Percentiles rank a stretch among this genome's conserved stretches.
Evolutionary conservation across 352 stramenopile species (phyloP).

Genomic region (Globisporangium recalcitrans): DNA sequence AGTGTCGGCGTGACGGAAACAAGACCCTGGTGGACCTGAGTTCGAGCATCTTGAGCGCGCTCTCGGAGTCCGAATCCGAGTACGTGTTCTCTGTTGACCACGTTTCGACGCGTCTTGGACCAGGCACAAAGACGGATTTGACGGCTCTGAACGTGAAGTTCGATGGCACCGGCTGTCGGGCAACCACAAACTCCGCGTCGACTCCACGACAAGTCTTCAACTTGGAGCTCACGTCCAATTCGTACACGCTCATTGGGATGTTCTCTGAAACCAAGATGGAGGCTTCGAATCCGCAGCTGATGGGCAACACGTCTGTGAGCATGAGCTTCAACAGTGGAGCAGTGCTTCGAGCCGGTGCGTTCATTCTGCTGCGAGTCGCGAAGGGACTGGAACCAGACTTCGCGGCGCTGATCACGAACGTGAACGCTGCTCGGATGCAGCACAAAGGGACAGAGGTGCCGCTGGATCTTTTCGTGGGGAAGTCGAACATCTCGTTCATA

Average conservation of each 20-base stretch:
- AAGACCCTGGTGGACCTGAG: slow-evolving; percentile 45
- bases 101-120: slow-evolving; percentile 49
- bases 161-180: slow-evolving; percentile 45
- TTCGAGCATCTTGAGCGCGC: slow-evolving; percentile 22
- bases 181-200: slow-evolving; percentile 16
- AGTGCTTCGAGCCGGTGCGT: slow-evolving; percentile 44
- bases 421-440: slow-evolving; percentile 40
- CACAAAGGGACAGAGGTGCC: slow-evolving; percentile 25
- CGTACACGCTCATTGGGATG: slow-evolving; percentile 50
- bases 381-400: slow-evolving; percentile 53
- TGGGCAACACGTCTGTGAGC: slow-evolving; percentile 47
- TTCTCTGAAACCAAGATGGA: slow-evolving; percentile 51
- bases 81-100: slow-evolving; percentile 55
- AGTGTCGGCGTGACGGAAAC: slow-evolving; percentile 51
- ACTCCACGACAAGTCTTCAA: slow-evolving; percentile 47
- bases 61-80: slow-evolving; percentile 36
- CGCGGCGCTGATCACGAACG: slow-evolving; percentile 43
- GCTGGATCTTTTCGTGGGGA: slow-evolving; percentile 44
- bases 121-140: slow-evolving; percentile 53
- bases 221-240: slow-evolving; percentile 42
- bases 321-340: slow-evolving; percentile 58
- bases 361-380: slow-evolving; percentile 68
- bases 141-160: slow-evolving; percentile 54
- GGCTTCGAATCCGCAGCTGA: slow-evolving; percentile 40
- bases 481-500: slow-evolving; percentile 69